A percentile compares a stretch with the other conserved stretches of the same genome.
Conservation (phyloP, 768 basidiomycete genomes). For the Naganishia kalamii region DNA sequence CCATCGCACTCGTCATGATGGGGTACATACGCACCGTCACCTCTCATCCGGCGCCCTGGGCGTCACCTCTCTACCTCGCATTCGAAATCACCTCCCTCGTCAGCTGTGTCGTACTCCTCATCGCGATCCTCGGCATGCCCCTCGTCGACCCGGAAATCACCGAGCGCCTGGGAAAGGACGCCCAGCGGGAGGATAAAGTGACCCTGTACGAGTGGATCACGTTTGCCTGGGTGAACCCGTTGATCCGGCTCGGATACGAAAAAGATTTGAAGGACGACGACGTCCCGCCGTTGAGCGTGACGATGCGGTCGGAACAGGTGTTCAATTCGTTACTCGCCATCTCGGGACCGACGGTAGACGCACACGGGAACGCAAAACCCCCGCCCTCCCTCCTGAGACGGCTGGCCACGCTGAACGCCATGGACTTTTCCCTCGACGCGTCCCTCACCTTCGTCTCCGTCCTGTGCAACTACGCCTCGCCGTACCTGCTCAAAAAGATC, state of each 20-base stretch:
- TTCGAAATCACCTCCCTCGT: constrained; percentile 27
- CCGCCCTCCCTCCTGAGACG: constrained; percentile 26
- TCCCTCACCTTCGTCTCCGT: constrained; percentile 63
- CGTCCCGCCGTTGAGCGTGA: constrained; percentile 32
- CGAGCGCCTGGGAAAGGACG: constrained; percentile 8
- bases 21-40: constrained; percentile 26
- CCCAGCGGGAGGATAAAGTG: constrained; percentile 36
- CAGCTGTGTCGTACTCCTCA: constrained; percentile 23
- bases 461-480: constrained; percentile 68
- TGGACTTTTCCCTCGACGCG: constrained; percentile 57
- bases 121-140: constrained; percentile 28
- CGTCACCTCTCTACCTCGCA: constrained; percentile 20
- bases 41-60: constrained; percentile 28
- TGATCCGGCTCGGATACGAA: constrained; percentile 34
- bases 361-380: not conserved
- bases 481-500: constrained; percentile 73
- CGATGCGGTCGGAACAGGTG: constrained; percentile 32
- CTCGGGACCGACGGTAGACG: not conserved
- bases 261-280: constrained; percentile 39
- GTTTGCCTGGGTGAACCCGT: constrained; percentile 41
- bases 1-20: constrained; percentile 27
- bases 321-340: constrained; percentile 16
- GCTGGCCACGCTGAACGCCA: constrained; percentile 31
- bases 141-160: constrained; percentile 23
- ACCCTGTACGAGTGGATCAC: constrained; percentile 39